Evolutionary conservation across 495 filamentous ascomycete genomes (phyloP).

Genomic region (Aspergillus haitiensis): DNA sequence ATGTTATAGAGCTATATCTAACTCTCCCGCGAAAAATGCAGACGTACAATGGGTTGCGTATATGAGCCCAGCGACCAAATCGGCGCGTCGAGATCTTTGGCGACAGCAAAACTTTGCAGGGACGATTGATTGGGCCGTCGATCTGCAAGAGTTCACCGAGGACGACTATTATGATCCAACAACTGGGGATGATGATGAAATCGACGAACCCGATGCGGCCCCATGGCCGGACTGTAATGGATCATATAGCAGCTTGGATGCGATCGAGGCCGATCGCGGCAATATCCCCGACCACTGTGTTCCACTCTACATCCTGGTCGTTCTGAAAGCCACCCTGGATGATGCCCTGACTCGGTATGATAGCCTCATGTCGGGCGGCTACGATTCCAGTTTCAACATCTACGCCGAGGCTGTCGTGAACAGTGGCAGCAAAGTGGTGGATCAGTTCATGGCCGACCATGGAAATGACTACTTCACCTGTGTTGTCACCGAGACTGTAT

Average conservation of each 20-base stretch:
- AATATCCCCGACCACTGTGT: not conserved
- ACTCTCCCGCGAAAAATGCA: not conserved
- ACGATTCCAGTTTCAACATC: slow-evolving; percentile 3
- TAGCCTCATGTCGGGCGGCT: slow-evolving; percentile 1
- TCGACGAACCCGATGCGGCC: not conserved
- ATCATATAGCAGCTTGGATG: not conserved
- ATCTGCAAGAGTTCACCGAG: slow-evolving; percentile 22
- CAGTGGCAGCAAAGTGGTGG: not conserved
- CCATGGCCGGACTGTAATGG: not conserved
- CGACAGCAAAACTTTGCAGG: slow-evolving; percentile 25
- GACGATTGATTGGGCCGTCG: slow-evolving; percentile 31
- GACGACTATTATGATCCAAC: not conserved
- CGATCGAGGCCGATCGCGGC: not conserved
- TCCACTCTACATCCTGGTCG: not conserved
- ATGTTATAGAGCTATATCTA: too few relatives aligned
- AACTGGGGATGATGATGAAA: not conserved
- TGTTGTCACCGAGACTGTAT: slow-evolving; percentile 1
- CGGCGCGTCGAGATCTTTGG: slow-evolving; percentile 6
- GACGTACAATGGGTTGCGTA: slow-evolving; percentile 11
- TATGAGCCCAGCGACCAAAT: slow-evolving; percentile 21
- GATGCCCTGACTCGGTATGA: not conserved
- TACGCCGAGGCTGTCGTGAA: slow-evolving; percentile 7
- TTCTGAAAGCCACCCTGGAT: not conserved
- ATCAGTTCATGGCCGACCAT: not conserved
- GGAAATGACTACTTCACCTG: slow-evolving; percentile 11